Evolutionary conservation across 75 land plant species (phyloP), one percentile per base, ranked within the genome.

Genomic region (Azolla pinnata): DNA sequence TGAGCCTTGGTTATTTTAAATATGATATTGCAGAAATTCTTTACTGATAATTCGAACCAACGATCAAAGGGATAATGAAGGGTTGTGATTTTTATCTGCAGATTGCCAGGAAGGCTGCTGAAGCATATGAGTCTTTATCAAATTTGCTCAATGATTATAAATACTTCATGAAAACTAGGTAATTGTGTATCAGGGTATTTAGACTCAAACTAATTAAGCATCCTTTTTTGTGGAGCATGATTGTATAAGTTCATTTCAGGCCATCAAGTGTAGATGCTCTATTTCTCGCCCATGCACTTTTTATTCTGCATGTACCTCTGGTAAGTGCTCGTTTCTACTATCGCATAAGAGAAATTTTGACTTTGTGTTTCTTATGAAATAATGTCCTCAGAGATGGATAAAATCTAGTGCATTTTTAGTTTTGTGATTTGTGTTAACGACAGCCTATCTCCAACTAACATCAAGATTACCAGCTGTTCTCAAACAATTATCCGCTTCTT

Each of bases 181-280:
- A n/a, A 1, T 14, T 57, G 9, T 29, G 14, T 4, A 7, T 24
- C 30, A 31, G 7, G 42, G 42, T 38, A 38, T 7, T 38, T 8
- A 38, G 42, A 14, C 42, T 38, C 42, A 19, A 18, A 19, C n/a
- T 24, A 8, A 19, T 9, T 24, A n/a, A 51, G n/a, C 8, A 19
- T 51, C 18, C 24, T n/a, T n/a, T 51, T 51, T 51, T 51, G 23
- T 10, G 32, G 42, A 5, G 1, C 12, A 31, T 57, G 34, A 31
- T 57, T 35, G 42, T 33, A 12, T 21, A 33, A 31, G 59, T 27
- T 33, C 29, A 28, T 17, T 35, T 31, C 34, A 67, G 74, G 57
- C 68, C 74, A 12, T 57, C 74, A 44, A 71, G 74, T 38, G 44
- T 71, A 14, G 74, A 71, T 38, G 74, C 74, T 1, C 1, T 71